Base-by-base conservation (phyloP, 441 rosid genomes). In the Cnidoscolus chayamansa region DNA sequence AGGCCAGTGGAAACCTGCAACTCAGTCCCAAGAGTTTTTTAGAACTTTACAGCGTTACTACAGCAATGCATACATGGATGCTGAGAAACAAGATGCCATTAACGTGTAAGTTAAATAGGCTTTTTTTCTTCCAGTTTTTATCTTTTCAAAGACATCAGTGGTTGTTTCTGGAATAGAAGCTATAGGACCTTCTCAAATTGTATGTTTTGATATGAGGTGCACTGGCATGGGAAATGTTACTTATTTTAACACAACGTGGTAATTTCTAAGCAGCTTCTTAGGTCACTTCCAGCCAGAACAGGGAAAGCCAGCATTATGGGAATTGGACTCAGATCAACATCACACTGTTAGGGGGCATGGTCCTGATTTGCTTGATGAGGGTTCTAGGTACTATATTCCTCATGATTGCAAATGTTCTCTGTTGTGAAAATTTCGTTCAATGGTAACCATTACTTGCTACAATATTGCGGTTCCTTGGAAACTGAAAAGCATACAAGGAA, bases 1-100 rank as follows among this genome's bases (percentile, higher is more conserved):
- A 78, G 99, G 99, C 68, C 99, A 91, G 79, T 96, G 99, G 99
- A 96, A 81, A 87, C 97, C 99, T 61, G 97, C 99, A 74, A 91
- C 96, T 53, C 98, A 93, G 79, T 96, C 99, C 57, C 99, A 96
- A 82, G 99, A 96, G 80, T 91, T 96, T 81, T 86, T 96, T 71
- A 84, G 98, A 84, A 89, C 97, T 71, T 90, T 96, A 73, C 99
- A 93, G 72, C 93, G 99, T 25, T 93, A 93, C 70, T 96, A 96
- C 79, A 93, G 93, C 76, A 96, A 96, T 65, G 97, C 98, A 58
- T 96, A 93, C 78, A 83, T 93, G 89, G 99, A 96, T 81, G 92
- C 90, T 12, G 97, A 93, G 83, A 96, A 96, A 81, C 99, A 93
- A 84, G 92, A 90, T 77, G 98, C 98, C 58, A 93, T 96, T 70